A percentile compares a stretch with the other conserved stretches of the same genome.
Evolutionary conservation across 305 asterid species (phyloP).

Genomic region (Petunia hybrid): DNA sequence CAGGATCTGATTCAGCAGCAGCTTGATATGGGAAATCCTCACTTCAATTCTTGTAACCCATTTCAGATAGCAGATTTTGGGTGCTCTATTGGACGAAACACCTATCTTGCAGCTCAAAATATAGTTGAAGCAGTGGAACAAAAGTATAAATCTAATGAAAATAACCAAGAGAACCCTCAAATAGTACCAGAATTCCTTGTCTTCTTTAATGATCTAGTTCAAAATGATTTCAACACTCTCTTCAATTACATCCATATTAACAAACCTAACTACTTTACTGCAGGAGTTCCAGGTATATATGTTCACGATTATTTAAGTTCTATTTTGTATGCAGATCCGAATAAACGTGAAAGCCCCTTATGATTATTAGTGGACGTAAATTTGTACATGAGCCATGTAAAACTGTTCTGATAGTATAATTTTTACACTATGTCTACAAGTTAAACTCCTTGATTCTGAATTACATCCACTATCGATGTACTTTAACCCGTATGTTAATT

Average conservation of each 20-base stretch:
- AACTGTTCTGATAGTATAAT: background rate
- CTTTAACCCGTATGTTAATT: no score
- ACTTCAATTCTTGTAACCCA: conserved; percentile 18
- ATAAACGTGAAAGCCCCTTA: background rate
- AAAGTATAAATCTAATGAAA: conserved; percentile 32
- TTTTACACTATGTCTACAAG: no score
- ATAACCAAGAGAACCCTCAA: background rate
- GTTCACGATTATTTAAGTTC: background rate
- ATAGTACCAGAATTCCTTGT: conserved; percentile 50
- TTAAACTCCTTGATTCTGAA: no score
- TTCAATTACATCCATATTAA: conserved; percentile 48
- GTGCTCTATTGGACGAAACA: conserved; percentile 62
- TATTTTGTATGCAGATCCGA: background rate
- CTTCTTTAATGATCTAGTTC: conserved; percentile 57
- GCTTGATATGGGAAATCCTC: conserved; percentile 36
- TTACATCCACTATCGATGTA: no score
- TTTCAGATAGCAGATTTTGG: conserved; percentile 67
- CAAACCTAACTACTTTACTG: conserved; percentile 46
- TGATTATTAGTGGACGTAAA: background rate
- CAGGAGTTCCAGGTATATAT: conserved; percentile 53
- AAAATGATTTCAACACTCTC: conserved; percentile 67
- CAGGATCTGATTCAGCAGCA: conserved; percentile 43
- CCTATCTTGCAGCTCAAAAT: conserved; percentile 55
- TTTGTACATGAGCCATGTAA: background rate
- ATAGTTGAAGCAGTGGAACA: conserved; percentile 48